Base-by-base conservation (phyloP, 2,329 filamentous ascomycete genomes). In the Teratosphaeria epicoccoides region DNA sequence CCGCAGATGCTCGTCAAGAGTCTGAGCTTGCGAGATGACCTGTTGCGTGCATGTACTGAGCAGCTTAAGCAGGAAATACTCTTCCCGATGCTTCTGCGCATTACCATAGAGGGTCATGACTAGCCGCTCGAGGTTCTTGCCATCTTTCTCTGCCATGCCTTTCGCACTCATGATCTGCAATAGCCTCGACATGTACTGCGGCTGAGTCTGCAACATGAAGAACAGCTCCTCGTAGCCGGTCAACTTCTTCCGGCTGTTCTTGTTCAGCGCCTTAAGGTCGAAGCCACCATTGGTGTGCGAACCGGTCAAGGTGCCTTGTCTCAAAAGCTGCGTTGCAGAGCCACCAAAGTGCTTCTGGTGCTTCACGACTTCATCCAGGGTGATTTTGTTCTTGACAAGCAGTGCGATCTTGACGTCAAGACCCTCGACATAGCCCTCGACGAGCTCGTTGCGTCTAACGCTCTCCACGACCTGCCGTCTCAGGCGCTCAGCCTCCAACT, bases 371-470 rank as follows among this genome's bases (percentile, higher is more conserved):
- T 98, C 94, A 65, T 98, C 93, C 3, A 98, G 78, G 0, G 93
- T 97, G 64, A 98, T 98, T 71, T 98, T 98, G 79, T 98, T 98
- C 78, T 97, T 97, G 63, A 98, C 93, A 17, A 98, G 78, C 2
- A 98, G 79, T 1, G 93, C 93, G 67, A 98, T 98, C 73, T 98
- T 98, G 76, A 98, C 95, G 66, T 98, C 94, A 29, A 98, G 80
- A 67, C 98, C 93, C 62, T 95, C 90, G 60, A 98, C 95, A 65
- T 98, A 98, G 67, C 96, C 89, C 71, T 98, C 93, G 37, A 94
- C 82, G 75, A 95, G 84, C 71, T 98, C 93, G 64, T 98, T 98
- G 62, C 96, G 90, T 46, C 91, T 85, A 9, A 98, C 93, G 66
- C 97, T 90, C 66, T 97, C 90, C 6, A 98, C 90, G 14, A 98